Evolutionary conservation across 1,284 basidiomycete species (phyloP).

Genomic region (Melampsora abietis-canadensis): DNA sequence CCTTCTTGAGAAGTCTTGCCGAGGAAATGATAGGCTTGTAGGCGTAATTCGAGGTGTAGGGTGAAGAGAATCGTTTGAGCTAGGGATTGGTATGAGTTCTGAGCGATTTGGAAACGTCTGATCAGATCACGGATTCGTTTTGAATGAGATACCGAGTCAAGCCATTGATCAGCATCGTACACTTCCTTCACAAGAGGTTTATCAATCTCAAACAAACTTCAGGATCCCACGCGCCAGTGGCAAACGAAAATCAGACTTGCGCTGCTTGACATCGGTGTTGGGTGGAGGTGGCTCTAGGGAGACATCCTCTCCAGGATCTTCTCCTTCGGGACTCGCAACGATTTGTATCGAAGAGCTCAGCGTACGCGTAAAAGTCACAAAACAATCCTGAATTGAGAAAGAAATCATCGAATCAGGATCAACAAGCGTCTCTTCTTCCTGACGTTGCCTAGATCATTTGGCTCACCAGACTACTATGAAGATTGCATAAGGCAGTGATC

Average conservation of each 20-base stretch:
- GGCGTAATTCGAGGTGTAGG: slow-evolving; percentile 81
- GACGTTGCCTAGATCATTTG: background rate
- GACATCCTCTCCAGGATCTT: slow-evolving; percentile 3
- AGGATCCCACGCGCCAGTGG: slow-evolving; percentile 58
- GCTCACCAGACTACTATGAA: slow-evolving; percentile 82
- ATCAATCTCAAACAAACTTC: slow-evolving; percentile 12
- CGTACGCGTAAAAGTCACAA: slow-evolving; percentile 33
- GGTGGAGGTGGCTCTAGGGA: background rate
- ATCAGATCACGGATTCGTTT: background rate
- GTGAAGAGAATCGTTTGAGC: slow-evolving; percentile 82
- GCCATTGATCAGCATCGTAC: background rate
- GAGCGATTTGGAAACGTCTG: slow-evolving; percentile 82
- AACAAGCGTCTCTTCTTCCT: background rate
- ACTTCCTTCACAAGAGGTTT: background rate
- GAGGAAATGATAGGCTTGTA: slow-evolving; percentile 77
- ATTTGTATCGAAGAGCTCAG: slow-evolving; percentile 28
- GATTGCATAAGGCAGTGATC: slow-evolving; percentile 69
- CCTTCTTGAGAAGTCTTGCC: slow-evolving; percentile 54
- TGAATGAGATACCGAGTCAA: background rate
- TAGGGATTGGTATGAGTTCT: slow-evolving; percentile 83
- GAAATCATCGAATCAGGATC: background rate
- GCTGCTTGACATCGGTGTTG: slow-evolving; percentile 1
- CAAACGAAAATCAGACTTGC: slow-evolving; percentile 62
- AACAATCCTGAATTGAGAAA: slow-evolving; percentile 22
- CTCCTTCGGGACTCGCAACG: slow-evolving; percentile 20